Conservation (phyloP, 371 early-diverging fungal genomes). For the Paraphysoderma sedebokerense region DNA sequence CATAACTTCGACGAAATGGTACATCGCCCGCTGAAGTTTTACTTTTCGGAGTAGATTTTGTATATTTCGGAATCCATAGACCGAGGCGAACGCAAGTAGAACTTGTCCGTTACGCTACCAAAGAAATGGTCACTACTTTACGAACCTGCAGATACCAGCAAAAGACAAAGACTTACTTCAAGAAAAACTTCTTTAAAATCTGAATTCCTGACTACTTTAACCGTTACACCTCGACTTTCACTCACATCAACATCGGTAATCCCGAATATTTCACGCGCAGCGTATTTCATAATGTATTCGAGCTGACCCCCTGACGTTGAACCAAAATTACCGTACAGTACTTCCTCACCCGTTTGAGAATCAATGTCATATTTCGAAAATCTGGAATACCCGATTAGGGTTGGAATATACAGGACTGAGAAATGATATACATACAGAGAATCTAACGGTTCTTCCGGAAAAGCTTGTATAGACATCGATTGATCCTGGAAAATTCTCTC, state of each 20-base stretch:
- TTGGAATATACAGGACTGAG: no score
- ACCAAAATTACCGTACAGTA: constrained; percentile 43
- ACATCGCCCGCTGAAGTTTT: constrained; percentile 30
- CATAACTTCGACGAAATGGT: constrained; percentile 93
- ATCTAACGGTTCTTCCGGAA: constrained; percentile 33
- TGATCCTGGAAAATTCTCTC: constrained; percentile 63
- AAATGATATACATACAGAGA: no score
- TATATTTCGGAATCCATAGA: constrained; percentile 92
- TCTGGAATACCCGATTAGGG: constrained; percentile 17
- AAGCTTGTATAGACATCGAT: constrained; percentile 12
- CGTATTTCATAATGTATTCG: constrained; percentile 64
- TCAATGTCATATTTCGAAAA: neutral
- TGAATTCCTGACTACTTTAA: constrained; percentile 8
- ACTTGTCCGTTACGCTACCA: no score
- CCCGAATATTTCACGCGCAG: constrained; percentile 57
- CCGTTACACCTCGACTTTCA: no score
- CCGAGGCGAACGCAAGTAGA: constrained; percentile 71
- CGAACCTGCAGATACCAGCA: neutral
- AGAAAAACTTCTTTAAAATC: no score
- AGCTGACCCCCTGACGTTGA: constrained; percentile 80
- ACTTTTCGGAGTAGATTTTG: constrained; percentile 84
- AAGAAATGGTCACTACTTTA: no score
- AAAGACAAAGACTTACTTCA: constrained; percentile 33
- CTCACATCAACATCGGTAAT: constrained; percentile 14
- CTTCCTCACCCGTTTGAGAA: constrained; percentile 11